Base-by-base conservation (phyloP, 1,139 yeast genomes). In the Diutina rugosa region DNA sequence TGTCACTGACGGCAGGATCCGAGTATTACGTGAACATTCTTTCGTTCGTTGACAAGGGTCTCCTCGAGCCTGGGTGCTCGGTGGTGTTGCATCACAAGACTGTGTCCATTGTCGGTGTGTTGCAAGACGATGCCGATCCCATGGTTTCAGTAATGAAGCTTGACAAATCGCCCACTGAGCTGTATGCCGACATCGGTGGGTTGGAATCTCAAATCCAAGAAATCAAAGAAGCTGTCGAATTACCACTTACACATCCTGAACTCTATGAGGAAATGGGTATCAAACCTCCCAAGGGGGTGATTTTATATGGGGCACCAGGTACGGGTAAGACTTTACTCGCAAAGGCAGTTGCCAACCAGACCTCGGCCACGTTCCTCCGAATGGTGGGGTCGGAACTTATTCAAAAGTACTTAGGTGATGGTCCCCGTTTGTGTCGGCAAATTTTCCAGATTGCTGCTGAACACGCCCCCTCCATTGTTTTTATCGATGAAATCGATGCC, bases 201-300 rank as follows among this genome's bases (percentile, higher is more conserved):
- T 80, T 93, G 64, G 99, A 95, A 70, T 71, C 85, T 18, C 99
- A 95, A 72, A 93, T 93, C 65, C 98, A 93, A 76, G 99, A 95
- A 72, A 95, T 95, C 64, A 93, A 93, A 72, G 99, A 95, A 72
- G 90, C 97, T 2, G 99, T 95, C 8, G 99, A 95, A 71, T 79
- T 95, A 66, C 99, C 99, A 9, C 78, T 95, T 62, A 91, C 98
- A 26, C 99, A 95, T 71, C 98, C 99, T 0, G 99, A 95, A 70
- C 76, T 95, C 63, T 95, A 93, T 72, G 97, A 95, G 72, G 98
- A 93, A 72, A 93, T 95, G 97, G 99, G 99, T 63, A 93, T 95
- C 68, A 90, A 91, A 67, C 99, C 99, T 8, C 99, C 99, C 56
- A 93, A 93, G 74, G 99, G 99, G 72, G 99, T 95, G 57, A 91